Base-by-base conservation (phyloP, 2,329 filamentous ascomycete species). In the Aspergillus hiratsukae region DNA sequence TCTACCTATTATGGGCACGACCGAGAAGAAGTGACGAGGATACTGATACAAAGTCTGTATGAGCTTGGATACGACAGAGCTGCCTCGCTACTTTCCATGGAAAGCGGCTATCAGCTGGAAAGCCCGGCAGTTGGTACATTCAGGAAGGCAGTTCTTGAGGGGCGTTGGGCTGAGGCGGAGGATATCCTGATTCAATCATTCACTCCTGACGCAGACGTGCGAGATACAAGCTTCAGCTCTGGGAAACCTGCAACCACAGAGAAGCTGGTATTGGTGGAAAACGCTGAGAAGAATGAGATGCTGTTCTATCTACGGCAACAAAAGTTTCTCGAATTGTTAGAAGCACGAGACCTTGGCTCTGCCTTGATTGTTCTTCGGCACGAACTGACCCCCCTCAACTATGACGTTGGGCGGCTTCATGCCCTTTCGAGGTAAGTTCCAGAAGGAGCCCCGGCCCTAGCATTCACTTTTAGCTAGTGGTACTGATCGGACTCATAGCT, bases 261-360 rank as follows among this genome's bases (percentile, higher is more conserved):
- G 61, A 90, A 87, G 1, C 77, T 99, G 54, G 83, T 90, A 17
- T 80, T 97, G 53, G 84, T 87, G 17, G 84, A 89, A 46, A 87
- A 85, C 25, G 88, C 90, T 6, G 88, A 96, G 66, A 82, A 83
- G 56, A 85, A 87, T 63, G 81, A 88, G 52, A 93, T 99, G 88
- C 83, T 87, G 49, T 97, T 97, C 72, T 87, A 87, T 79, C 80
- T 99, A 66, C 84, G 93, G 61, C 89, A 96, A 70, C 94, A 99
- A 71, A 97, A 97, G 72, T 99, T 93, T 66, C 79, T 99, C 29
- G 94, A 99, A 76, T 78, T 96, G 8, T 77, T 99, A 46, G 92
- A 97, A 72, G 79, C 81, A 66, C 81, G 86, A 63, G 87, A 97
- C 65, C 83, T 90, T 8, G 81, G 81, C 14, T 81, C 82, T 52